Evolutionary conservation across 306 rosid genomes (phyloP).

Genomic region (Dryas alaskensis): DNA sequence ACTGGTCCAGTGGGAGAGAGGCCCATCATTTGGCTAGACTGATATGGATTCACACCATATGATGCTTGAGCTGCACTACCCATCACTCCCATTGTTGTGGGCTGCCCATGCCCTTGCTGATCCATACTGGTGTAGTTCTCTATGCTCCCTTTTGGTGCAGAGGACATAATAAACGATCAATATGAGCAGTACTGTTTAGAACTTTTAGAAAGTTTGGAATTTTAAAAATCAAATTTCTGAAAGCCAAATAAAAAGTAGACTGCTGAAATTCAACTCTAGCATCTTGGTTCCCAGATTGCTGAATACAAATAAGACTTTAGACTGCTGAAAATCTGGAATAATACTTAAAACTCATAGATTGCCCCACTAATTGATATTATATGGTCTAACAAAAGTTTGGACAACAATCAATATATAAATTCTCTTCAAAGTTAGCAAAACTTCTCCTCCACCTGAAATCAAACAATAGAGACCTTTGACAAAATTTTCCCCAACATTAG

Average conservation of each 20-base stretch:
- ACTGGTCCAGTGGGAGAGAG: constrained; percentile 26
- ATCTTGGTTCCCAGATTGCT: neutral
- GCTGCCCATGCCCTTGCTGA: constrained; percentile 41
- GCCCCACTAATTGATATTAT: neutral
- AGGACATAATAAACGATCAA: neutral
- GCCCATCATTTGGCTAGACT: constrained; percentile 34
- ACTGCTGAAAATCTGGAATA: neutral
- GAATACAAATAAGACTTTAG: neutral
- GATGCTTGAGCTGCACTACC: constrained; percentile 31
- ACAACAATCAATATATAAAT: neutral
- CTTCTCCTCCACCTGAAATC: constrained; percentile 7
- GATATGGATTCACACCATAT: constrained; percentile 33
- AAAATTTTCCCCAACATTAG: neutral
- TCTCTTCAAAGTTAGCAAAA: neutral
- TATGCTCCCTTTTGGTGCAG: neutral
- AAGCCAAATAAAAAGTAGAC: neutral
- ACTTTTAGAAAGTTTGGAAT: neutral
- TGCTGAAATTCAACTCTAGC: neutral
- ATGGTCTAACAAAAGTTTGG: neutral
- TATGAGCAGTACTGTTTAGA: neutral
- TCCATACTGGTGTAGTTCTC: constrained; percentile 37
- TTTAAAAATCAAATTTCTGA: neutral
- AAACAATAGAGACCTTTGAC: neutral
- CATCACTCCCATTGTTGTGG: constrained; percentile 15
- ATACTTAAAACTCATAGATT: neutral